Evolutionary conservation across 148 eudicot genomes (phyloP).

Genomic region (Fagopyrum tataricum): DNA sequence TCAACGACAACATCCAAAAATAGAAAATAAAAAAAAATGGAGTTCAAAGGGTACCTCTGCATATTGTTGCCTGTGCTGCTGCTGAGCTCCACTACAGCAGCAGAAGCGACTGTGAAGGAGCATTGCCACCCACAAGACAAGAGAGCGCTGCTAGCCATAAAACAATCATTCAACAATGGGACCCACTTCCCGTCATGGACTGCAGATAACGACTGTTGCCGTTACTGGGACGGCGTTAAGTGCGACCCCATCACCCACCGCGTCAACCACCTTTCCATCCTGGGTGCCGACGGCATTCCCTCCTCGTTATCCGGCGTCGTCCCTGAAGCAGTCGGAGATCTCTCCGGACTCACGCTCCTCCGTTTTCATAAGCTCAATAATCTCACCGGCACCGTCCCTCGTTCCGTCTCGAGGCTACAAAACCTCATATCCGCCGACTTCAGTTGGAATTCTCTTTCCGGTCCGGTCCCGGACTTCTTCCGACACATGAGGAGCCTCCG

Average conservation of each 20-base stretch:
- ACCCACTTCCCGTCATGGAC: slow-evolving; percentile 5
- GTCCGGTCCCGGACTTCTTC: slow-evolving; percentile 32
- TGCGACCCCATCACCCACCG: slow-evolving; percentile 14
- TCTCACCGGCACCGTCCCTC: slow-evolving; percentile 42
- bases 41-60: background rate
- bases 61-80: background rate
- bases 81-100: background rate
- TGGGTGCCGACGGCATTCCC: background rate
- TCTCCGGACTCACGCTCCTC: slow-evolving; percentile 36
- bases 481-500: slow-evolving; percentile 31
- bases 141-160: background rate
- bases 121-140: slow-evolving; percentile 8
- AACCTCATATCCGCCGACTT: slow-evolving; percentile 32
- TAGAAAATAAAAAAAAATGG: background rate
- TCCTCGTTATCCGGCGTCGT: background rate
- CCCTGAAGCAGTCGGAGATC: slow-evolving; percentile 13
- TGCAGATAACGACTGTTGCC: slow-evolving; percentile 11
- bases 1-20: background rate
- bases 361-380: slow-evolving; percentile 35
- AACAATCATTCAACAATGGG: slow-evolving; percentile 2
- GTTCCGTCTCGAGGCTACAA: slow-evolving; percentile 28
- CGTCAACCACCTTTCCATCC: slow-evolving; percentile 11
- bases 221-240: slow-evolving; percentile 15
- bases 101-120: background rate
- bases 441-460: slow-evolving; percentile 30